Base-by-base conservation (phyloP, 1,284 basidiomycete genomes). In the Ustilago bromivora region DNA sequence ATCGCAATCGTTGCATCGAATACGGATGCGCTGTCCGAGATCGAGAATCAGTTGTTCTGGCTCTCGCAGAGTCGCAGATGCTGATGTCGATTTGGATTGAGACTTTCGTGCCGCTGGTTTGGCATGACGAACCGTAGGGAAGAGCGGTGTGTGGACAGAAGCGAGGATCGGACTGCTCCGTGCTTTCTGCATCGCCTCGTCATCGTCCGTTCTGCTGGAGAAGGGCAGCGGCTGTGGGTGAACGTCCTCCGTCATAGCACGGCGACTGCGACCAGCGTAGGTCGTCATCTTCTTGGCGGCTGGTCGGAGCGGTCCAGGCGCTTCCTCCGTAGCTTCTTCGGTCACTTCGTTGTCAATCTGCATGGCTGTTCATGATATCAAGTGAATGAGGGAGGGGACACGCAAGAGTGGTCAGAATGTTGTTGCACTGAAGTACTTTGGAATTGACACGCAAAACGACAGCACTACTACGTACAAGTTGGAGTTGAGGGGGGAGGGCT, bases 21-120 rank as follows among this genome's bases (percentile, higher is more conserved):
- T 61, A n/a, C 71, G 76, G 49, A 81, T 79, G 28, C 65, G 71
- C 62, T 83, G 82, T 5, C 82, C 82, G 9, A 83, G 56, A 52
- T 83, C 82, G 40, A 83, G 66, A 19, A 81, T 78, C 49, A 83
- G 64, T 57, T 83, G 82, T 51, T 83, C 80, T 9, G 70, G 63
- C 51, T 69, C 62, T 32, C 61, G 61, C 7, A 17, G 10, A n/a
- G 63, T 11, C 32, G 56, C 57, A 0, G 57, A 32, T 12, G 54
- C 5, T n/a, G 56, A 10, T 13, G 66, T 12, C 36, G 57, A 36
- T 8, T 73, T 77, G 9, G 57, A 17, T 4, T 57, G 58, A 7
- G 52, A 17, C 49, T 66, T 71, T 51, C 63, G 69, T n/a, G 52
- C 23, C 5, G 55, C 28, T 11, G 59, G 10, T 17, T 67, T 75